Base-by-base conservation (phyloP, 305 asterid species). In the Solanum aculeatissimum region DNA sequence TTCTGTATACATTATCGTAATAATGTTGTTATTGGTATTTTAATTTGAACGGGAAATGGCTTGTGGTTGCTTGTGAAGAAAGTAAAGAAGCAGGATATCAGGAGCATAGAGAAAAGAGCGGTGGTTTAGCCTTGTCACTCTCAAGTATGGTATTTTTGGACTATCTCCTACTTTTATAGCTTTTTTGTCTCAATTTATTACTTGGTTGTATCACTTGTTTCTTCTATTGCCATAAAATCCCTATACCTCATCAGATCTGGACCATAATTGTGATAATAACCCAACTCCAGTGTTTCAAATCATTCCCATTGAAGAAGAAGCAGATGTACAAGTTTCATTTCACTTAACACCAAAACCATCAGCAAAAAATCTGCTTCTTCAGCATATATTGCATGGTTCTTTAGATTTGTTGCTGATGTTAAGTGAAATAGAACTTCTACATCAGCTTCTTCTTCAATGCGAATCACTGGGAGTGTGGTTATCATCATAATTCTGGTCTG, bases 111-210 rank as follows among this genome's bases (percentile, higher is more conserved):
- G 97, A 90, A 85, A 86, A 89, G 89, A 91, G 98, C 94, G 90
- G 96, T 93, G 4, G 91, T 96, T 35, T 95, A 96, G 88, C 98
- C 99, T 13, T 94, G 95, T 45, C 97, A 72, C 93, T 94, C 91
- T 88, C 49, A 91, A 95, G 98, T 94, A 83, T 55, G 90, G 43
- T 45, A 16, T 16, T 16, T 77, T 27, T 27, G 19, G 65, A 53
- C 18, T 51, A 18, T 49, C 63, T 49, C 14, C 40, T 51, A 10
- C 1, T 6, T 27, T 70, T 38, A n/a, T 35, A 68, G 77, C 27
- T 68, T 18, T 25, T 77, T 77, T 18, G 3, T 18, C 45, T 11
- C 45, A 51, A 74, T 77, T 77, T 51, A 77, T 77, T 51, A 77
- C 7, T 51, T 77, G 45, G 21, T 77, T 51, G 27, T 51, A 53